Evolutionary conservation across 148 eudicot genomes (phyloP), one percentile per base, ranked within the genome.

Genomic region (Bassia scoparia): DNA sequence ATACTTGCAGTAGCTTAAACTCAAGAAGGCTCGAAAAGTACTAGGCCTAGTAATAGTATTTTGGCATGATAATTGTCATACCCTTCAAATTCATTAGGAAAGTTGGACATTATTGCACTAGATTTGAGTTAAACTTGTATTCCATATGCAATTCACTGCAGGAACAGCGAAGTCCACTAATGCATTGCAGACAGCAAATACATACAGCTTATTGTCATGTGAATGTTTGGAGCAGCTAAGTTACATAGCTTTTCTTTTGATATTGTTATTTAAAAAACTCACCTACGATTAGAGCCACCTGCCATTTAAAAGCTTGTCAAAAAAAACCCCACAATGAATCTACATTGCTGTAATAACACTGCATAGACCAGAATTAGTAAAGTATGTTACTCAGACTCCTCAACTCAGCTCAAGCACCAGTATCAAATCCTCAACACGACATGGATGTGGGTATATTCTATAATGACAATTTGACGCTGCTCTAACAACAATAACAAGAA

Each of bases 251-350:
- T n/a, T n/a, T n/a, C n/a, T n/a, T n/a, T n/a, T n/a, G n/a, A n/a
- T 41, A 41, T 48, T 35, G 24, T 38, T 14, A 43, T 15, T 55
- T 35, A 13, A 58, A n/a, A 63, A 53, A 61, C 83, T 72, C 58
- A 91, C 98, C 96, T 91, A 86, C 96, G 89, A 75, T 91, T 95
- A 29, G 96, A 88, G 79, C 89, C 77, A 79, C 98, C 98, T 94
- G 85, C 70, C 72, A 38, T 46, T 55, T 37, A 54, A 76, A 52
- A 66, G 53, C 38, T 52, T 30, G 54, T 60, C 38, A 67, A 43
- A 46, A 43, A 43, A 55, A n/a, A n/a, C n/a, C n/a, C n/a, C n/a
- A 43, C 66, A 67, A 23, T 20, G 11, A 15, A n/a, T 41, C 31
- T 54, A 49, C 23, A 13, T 10, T 55, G 35, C 65, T 67, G 12